Percentiles rank a stretch among this genome's conserved stretches.
phyloP scores from a whole-genome alignment of 768 basidiomycete species.

The Panaeolus papilionaceus region DNA sequence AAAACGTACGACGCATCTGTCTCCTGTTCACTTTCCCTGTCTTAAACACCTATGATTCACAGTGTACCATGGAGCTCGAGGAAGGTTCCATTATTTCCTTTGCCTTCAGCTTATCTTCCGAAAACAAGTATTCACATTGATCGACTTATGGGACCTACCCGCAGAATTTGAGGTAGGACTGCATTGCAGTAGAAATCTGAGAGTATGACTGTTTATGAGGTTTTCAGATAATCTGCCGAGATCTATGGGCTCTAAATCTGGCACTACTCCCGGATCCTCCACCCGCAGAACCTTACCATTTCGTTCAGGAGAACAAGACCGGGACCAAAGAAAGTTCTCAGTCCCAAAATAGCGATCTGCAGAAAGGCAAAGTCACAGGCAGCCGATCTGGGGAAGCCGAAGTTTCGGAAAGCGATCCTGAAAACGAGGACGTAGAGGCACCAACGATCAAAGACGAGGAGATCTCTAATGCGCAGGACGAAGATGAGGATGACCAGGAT shows the following conservation, averaged over 20 bases:
- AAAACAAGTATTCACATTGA: conserved; percentile 72
- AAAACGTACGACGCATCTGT: conserved; percentile 46
- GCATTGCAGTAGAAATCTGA: conserved; percentile 17
- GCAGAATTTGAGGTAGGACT: conserved; percentile 74
- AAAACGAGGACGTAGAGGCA: conserved; percentile 15
- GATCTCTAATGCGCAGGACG: conserved; percentile 18
- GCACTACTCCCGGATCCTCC: conserved; percentile 63
- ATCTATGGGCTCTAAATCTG: conserved; percentile 84
- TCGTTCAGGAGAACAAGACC: conserved; percentile 40
- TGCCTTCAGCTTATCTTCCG: conserved; percentile 84
- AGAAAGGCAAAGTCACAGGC: conserved; percentile 16
- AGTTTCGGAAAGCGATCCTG: conserved; percentile 14
- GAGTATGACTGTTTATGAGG: background rate
- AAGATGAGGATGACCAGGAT: conserved; percentile 24
- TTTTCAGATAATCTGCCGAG: conserved; percentile 71
- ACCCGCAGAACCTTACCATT: conserved; percentile 62
- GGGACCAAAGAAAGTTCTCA: conserved; percentile 11
- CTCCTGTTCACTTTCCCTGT: conserved; percentile 7
- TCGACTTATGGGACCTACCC: conserved; percentile 72
- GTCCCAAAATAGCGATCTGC: conserved; percentile 19
- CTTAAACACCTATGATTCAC: conserved; percentile 14
- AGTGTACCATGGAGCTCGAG: conserved; percentile 89
- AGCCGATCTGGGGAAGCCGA: conserved; percentile 16
- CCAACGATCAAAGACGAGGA: conserved; percentile 7
- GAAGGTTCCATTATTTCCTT: conserved; percentile 81